Percentiles rank a stretch among this genome's conserved stretches.
Evolutionary conservation across 495 filamentous ascomycete genomes (phyloP).

Genomic region (Aspergillus steynii): DNA sequence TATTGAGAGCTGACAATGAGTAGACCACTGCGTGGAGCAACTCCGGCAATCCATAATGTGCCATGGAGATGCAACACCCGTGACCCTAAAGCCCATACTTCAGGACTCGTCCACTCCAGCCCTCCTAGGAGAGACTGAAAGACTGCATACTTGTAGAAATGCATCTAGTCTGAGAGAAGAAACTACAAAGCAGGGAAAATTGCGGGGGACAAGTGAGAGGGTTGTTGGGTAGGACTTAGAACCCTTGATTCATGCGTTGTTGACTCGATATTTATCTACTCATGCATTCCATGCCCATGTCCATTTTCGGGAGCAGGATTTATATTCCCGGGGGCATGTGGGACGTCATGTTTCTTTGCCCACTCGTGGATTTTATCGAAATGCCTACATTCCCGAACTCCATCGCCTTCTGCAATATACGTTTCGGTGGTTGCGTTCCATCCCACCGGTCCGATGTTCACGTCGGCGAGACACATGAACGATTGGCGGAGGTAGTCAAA

Average conservation of each 20-base stretch:
- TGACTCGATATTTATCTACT: no score
- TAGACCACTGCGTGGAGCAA: neutral
- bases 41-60: neutral
- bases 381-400: neutral
- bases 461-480: neutral
- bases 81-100: neutral
- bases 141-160: neutral
- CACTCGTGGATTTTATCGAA: neutral
- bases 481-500: neutral
- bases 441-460: neutral
- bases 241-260: no score
- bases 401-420: neutral
- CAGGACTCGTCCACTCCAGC: neutral
- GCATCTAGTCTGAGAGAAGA: neutral
- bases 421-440: neutral
- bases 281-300: neutral
- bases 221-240: neutral
- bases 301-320: neutral
- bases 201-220: neutral
- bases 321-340: neutral
- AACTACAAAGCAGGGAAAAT: neutral
- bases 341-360: neutral
- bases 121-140: neutral
- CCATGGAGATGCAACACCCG: neutral
- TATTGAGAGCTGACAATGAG: neutral